Percentiles rank a stretch among this genome's conserved stretches.
Evolutionary conservation across 2,329 filamentous ascomycete species (phyloP).

Genomic region (Penicillium corylophilum): DNA sequence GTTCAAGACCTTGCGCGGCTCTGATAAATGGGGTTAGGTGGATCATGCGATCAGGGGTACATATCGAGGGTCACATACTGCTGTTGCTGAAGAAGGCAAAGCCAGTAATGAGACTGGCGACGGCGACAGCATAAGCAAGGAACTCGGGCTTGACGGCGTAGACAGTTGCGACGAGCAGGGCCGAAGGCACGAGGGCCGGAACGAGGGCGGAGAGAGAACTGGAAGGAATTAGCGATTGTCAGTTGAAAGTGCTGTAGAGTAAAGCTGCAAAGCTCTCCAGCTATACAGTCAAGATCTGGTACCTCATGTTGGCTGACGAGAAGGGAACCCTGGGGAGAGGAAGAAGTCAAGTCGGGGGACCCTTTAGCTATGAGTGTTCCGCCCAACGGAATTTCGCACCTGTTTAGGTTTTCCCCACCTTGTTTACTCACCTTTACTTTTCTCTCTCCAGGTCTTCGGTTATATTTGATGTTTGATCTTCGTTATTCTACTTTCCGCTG

Average conservation of each 20-base stretch:
- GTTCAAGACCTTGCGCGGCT: conserved; percentile 78
- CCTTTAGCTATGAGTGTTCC: conserved; percentile 12
- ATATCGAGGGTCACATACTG: conserved; percentile 55
- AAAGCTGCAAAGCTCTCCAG: neutral
- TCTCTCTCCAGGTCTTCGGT: too few species aligned
- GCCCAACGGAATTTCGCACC: conserved; percentile 23
- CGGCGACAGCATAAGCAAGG: conserved; percentile 65
- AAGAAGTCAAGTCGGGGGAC: conserved; percentile 4
- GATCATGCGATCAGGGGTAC: neutral
- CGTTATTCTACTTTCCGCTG: too few species aligned
- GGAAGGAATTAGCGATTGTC: conserved; percentile 13
- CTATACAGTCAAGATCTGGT: too few species aligned
- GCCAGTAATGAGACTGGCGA: conserved; percentile 65
- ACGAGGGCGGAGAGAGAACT: conserved; percentile 58
- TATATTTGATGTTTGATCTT: too few species aligned
- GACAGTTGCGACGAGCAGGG: conserved; percentile 72
- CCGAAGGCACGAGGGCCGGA: conserved; percentile 81
- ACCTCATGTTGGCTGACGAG: conserved; percentile 1
- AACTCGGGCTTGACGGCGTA: conserved; percentile 77
- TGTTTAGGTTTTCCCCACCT: conserved; percentile 13
- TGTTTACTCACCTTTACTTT: conserved; percentile 15
- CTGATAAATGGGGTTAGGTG: conserved; percentile 45
- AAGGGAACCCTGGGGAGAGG: conserved; percentile 3
- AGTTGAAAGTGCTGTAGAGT: neutral
- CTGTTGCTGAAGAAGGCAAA: conserved; percentile 71